A percentile compares a stretch with the other conserved stretches of the same genome.
These are phyloP conservation scores for Phytophthora colocasiae DNA, from an alignment of 352 stramenopile species.

Conservation along the genomic window DNA sequence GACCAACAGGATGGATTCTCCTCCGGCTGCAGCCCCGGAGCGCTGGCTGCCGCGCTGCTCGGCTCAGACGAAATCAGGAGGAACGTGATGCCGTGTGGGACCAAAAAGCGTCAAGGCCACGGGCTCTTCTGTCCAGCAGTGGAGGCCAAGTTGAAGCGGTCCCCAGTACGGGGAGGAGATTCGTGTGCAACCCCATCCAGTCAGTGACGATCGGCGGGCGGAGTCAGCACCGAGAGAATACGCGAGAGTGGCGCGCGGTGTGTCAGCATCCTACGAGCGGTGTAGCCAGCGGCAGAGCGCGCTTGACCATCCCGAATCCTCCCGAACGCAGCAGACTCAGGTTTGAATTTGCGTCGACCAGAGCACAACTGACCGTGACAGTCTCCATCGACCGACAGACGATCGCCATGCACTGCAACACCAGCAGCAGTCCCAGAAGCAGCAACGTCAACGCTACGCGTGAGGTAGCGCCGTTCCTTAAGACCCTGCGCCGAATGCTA, in stretches of 20 bases:
- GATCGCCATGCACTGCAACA: slow-evolving; percentile 32
- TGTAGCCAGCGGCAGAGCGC: slow-evolving; percentile 33
- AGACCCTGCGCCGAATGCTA: slow-evolving; percentile 71
- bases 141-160: slow-evolving; percentile 34
- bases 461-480: slow-evolving; percentile 73
- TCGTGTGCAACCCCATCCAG: slow-evolving; percentile 34
- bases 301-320: slow-evolving; percentile 13
- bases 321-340: slow-evolving; percentile 24
- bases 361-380: slow-evolving; percentile 27
- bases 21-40: background rate
- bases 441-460: slow-evolving; percentile 22
- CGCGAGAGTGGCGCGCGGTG: slow-evolving; percentile 33
- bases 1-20: slow-evolving; percentile 11
- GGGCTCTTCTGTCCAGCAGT: slow-evolving; percentile 24
- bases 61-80: slow-evolving; percentile 17
- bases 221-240: slow-evolving; percentile 33
- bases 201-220: slow-evolving; percentile 28
- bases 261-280: slow-evolving; percentile 16
- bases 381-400: background rate
- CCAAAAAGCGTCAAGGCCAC: slow-evolving; percentile 7
- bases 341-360: slow-evolving; percentile 42
- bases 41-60: background rate
- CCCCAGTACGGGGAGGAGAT: slow-evolving; percentile 20
- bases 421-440: slow-evolving; percentile 2
- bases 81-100: slow-evolving; percentile 18